Evolutionary conservation across 495 filamentous ascomycete species (phyloP).

Genomic region (Recurvomyces mirabilis): DNA sequence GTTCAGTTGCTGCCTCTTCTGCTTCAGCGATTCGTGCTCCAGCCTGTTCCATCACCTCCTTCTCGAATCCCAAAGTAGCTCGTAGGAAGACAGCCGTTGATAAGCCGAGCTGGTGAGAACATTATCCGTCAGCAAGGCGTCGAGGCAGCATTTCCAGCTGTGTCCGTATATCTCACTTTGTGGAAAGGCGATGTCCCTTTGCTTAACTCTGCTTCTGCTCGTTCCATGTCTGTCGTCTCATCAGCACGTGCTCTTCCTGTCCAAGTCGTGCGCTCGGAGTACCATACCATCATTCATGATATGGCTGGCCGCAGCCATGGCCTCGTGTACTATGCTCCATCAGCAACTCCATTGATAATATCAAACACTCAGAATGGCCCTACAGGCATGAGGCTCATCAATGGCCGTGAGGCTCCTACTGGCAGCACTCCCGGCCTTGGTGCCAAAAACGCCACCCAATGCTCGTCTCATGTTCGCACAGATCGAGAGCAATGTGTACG

Average conservation of each 20-base stretch:
- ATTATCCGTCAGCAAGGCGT: neutral
- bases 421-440: slow-evolving; percentile 37
- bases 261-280: neutral
- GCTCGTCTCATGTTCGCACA: slow-evolving; percentile 27
- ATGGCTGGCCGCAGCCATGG: slow-evolving; percentile 45
- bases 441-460: slow-evolving; percentile 46
- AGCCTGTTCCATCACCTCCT: slow-evolving; percentile 60
- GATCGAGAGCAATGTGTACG: too few species aligned
- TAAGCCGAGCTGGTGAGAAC: slow-evolving; percentile 55
- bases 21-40: slow-evolving; percentile 60
- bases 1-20: slow-evolving; percentile 65
- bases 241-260: neutral
- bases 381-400: slow-evolving; percentile 50
- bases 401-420: slow-evolving; percentile 48
- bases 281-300: slow-evolving; percentile 72
- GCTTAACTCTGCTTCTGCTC: slow-evolving; percentile 63
- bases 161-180: slow-evolving; percentile 37
- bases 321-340: slow-evolving; percentile 46
- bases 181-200: slow-evolving; percentile 82
- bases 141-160: neutral
- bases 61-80: slow-evolving; percentile 87
- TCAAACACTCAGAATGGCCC: slow-evolving; percentile 19
- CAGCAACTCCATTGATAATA: slow-evolving; percentile 5
- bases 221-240: slow-evolving; percentile 49
- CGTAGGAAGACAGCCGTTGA: slow-evolving; percentile 74